Base-by-base conservation (phyloP, 1,284 basidiomycete species). In the Pyrrhoderma lamaoense region DNA sequence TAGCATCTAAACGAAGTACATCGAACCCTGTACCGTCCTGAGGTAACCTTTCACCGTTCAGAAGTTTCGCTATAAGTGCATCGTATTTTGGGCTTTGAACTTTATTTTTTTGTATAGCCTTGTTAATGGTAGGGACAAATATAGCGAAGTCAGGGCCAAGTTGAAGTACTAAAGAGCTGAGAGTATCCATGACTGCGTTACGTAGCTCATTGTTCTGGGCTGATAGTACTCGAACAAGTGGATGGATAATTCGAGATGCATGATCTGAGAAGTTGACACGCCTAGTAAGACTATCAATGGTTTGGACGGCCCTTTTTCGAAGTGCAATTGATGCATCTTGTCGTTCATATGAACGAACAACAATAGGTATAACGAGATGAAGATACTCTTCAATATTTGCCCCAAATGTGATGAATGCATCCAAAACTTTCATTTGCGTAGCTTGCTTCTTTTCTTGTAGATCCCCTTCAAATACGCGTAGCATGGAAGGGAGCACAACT, bases 181-280 rank as follows among this genome's bases (percentile, higher is more conserved):
- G 72, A 1, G 94, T 92, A 60, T 98, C 94, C 85, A 99, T 87
- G 7, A 94, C 90, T 0, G 90, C 82, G 65, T 78, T 79, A 27
- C 91, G 78, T 43, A 99, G 72, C 55, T 99, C 95, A 14, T 63
- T 56, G 50, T 89, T 89, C 57, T 79, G 85, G n/a, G 75, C 75
- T 39, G 85, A 82, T 49, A 99, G 72, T 3, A 97, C 89, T 42
- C 96, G 81, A 37, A 94, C 87, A 13, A 99, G 75, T 2, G 96
- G 95, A 62, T 98, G 96, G 21, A 99, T 91, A 61, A 99, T 97
- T 43, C 95, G 81, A 16, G 93, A 96, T 7, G 95, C 93, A 62
- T 99, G 94, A 63, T 99, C 96, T n/a, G 91, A 94, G 64, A 99
- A 97, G 69, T 99, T 98, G 61, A 99, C 93, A 57, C 95, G 84